Evolutionary conservation across 305 asterid genomes (phyloP), one percentile per base, ranked within the genome.

Genomic region (Coffea humblotiana): DNA sequence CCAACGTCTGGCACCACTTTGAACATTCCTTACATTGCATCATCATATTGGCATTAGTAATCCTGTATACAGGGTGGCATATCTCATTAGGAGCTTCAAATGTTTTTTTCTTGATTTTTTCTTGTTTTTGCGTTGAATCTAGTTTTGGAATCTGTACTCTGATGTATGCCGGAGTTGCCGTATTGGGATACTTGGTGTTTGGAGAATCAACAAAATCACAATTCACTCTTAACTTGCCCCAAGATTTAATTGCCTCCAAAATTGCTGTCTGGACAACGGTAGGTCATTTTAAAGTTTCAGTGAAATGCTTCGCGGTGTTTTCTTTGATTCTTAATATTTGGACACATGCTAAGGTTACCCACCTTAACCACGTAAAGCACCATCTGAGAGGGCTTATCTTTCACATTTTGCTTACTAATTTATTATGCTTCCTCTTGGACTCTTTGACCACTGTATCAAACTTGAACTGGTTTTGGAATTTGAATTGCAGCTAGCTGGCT

Each of bases 261-360:
- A 86, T 93, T 75, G 99, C 98, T 51, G 88, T 95, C 11, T 95
- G 99, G 99, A 92, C 98, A 32, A 93, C 98, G 75, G 99, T 94
- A 90, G 18, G 92, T 79, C 16, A 61, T 71, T 49, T 37, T 75
- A 15, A 66, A 64, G 45, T 67, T 32, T 58, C 27, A 76, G 56
- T 45, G 32, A 71, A 8, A n/a, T 40, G 25, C 9, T 40, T 23
- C 6, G 3, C 15, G 0, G 43, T n/a, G 27, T 16, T 4, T 32
- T 64, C 49, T 63, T 66, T 60, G 49, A 40, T 58, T 9, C 13
- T 65, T 14, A 3, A 0, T 37, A 11, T 19, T 1, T 27, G 16
- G 29, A 4, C 27, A 45, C 63, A 25, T 61, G 35, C 27, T 15
- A 23, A 40, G 40, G 43, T 61, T 40, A n/a, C 65, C 8, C 2